Percentiles rank a stretch among this genome's conserved stretches.
Conservation (phyloP, 495 filamentous ascomycete genomes). For the Lentithecium fluviatile region DNA sequence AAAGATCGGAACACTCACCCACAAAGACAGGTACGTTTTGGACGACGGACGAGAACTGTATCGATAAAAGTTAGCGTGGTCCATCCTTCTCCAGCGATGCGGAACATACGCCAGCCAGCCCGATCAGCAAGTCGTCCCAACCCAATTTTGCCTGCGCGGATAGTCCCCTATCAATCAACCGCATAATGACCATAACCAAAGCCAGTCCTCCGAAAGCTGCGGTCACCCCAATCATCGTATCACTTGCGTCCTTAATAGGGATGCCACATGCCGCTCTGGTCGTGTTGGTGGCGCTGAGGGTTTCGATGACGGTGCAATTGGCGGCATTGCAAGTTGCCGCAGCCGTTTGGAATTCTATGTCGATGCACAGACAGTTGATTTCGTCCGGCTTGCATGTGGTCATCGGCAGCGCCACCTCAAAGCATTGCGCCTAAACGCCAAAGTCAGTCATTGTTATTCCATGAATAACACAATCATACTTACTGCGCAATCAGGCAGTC, state of each 20-base stretch:
- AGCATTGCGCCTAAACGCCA: constrained; percentile 1
- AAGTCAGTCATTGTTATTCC: background rate
- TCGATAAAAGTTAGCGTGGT: background rate
- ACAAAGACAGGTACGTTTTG: constrained; percentile 7
- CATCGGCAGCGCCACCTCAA: background rate
- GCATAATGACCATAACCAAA: constrained; percentile 9
- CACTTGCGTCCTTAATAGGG: background rate
- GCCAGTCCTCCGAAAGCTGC: background rate
- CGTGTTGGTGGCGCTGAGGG: background rate
- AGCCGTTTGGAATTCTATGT: constrained; percentile 1
- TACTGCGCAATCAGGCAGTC: constrained; percentile 4
- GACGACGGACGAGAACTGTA: background rate
- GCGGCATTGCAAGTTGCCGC: constrained; percentile 3
- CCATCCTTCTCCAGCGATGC: too few species aligned
- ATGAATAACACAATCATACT: constrained; percentile 1
- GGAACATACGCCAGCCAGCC: constrained; percentile 3
- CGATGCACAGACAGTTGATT: constrained; percentile 4
- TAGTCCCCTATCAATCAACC: constrained; percentile 2
- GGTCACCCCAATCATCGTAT: constrained; percentile 4
- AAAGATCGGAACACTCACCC: too few species aligned
- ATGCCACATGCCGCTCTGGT: constrained; percentile 1
- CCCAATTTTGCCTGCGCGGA: background rate
- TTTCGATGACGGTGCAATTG: background rate
- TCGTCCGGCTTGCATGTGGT: constrained; percentile 1
- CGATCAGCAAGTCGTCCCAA: constrained; percentile 12